Percentiles rank a stretch among this genome's conserved stretches.
phyloP scores from a whole-genome alignment of 768 basidiomycete genomes.

The Lentinus brumalis region DNA sequence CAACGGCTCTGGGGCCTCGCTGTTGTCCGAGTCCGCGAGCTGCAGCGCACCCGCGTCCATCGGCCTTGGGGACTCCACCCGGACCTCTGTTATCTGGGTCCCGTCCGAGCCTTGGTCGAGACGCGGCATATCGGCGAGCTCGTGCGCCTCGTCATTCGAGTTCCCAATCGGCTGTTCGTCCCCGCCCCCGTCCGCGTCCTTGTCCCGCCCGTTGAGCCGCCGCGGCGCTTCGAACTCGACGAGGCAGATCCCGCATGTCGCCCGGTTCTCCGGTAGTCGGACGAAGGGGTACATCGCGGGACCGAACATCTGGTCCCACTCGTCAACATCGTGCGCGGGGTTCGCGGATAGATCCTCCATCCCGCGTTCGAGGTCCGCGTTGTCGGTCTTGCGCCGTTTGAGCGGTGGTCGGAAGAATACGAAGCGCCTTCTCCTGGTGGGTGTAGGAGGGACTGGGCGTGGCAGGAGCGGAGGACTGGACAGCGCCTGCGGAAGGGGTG shows the following conservation, averaged over 20 bases:
- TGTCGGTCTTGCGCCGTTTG: not conserved
- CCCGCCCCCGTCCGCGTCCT: slow-evolving; percentile 13
- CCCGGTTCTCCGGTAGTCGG: slow-evolving; percentile 77
- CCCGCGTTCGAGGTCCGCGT: not conserved
- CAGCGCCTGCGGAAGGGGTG: not conserved
- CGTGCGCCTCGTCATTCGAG: not conserved
- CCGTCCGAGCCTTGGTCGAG: no score
- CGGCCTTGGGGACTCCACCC: slow-evolving; percentile 5
- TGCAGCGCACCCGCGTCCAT: slow-evolving; percentile 8
- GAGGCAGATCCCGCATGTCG: slow-evolving; percentile 81
- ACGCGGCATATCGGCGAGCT: not conserved
- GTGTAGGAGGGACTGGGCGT: not conserved
- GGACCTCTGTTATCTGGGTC: not conserved
- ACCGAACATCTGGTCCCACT: slow-evolving; percentile 81
- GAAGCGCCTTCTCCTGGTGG: not conserved
- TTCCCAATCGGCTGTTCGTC: slow-evolving; percentile 30
- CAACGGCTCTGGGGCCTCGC: slow-evolving; percentile 75
- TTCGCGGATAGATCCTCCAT: not conserved
- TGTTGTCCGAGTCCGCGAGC: slow-evolving; percentile 27
- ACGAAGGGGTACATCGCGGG: slow-evolving; percentile 77
- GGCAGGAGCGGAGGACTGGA: not conserved
- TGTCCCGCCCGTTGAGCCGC: slow-evolving; percentile 21
- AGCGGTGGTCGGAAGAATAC: slow-evolving; percentile 1
- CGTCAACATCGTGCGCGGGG: not conserved
- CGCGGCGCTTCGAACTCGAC: slow-evolving; percentile 81